Evolutionary conservation across 352 stramenopile genomes (phyloP), one percentile per base, ranked within the genome.

Genomic region (Phytophthora syringae): DNA sequence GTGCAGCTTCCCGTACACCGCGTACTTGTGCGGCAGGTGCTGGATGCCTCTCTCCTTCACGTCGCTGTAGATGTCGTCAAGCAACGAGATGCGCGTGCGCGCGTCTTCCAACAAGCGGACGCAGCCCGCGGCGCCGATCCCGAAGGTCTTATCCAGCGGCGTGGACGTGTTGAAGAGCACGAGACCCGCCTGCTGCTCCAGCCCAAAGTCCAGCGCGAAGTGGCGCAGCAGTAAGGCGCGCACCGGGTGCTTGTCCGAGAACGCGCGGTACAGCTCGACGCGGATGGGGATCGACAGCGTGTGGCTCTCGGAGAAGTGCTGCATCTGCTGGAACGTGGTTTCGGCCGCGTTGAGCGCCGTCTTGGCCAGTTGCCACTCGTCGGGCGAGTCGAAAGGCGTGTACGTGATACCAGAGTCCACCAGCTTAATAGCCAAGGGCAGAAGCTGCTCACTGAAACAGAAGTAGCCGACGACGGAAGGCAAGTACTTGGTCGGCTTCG

Each of bases 281-380:
- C 72, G 77, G 15, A 88, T 72, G 7, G 77, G 79, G 43, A 82
- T 78, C 18, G 72, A 75, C 44, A 80, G 40, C 7, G 70, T 76
- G 64, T 88, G 79, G 12, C 73, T 82, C 52, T 86, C 77, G 16
- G 59, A 68, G 42, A 85, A 79, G 70, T 88, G 79, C 53, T 74
- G 66, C 61, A 86, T 72, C 63, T 88, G 64, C 60, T 88, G 79
- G 64, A 73, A 77, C 13, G 66, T 75, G 52, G 69, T 64, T 36
- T 82, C 75, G 40, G 70, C 73, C 2, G 75, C 57, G 25, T 88
- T 79, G 12, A 85, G 62, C 16, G 66, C 75, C 25, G 76, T 77
- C 60, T 84, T 88, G 60, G 77, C 80, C 13, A 86, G 63, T 25
- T 67, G 62, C 75, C 77, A 88, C 70, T 86, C 79, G 9, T 72